Evolutionary conservation across 2,329 filamentous ascomycete species (phyloP).

Genomic region (Samsoniella hepiali): DNA sequence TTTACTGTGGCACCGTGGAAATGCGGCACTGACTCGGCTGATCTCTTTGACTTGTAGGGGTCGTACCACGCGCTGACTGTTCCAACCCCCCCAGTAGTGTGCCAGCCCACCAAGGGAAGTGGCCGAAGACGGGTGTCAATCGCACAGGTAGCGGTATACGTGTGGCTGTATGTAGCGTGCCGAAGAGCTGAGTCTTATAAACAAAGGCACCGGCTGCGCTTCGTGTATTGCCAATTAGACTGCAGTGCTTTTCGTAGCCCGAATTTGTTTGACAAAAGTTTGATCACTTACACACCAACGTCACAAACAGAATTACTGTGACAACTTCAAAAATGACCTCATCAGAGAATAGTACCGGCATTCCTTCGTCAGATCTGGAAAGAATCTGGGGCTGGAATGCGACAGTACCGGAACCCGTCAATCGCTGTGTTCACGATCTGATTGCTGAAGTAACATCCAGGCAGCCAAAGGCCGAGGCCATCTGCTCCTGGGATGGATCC

Average conservation of each 20-base stretch:
- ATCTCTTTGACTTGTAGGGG: neutral
- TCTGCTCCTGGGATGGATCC: slow-evolving; percentile 43
- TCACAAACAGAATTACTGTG: neutral
- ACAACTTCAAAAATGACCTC: neutral
- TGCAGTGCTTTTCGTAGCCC: neutral
- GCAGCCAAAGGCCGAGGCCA: slow-evolving; percentile 33
- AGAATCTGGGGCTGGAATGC: slow-evolving; percentile 19
- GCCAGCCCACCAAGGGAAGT: neutral
- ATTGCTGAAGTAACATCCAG: slow-evolving; percentile 34
- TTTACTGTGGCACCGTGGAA: neutral
- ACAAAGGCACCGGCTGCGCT: neutral
- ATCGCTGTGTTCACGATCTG: slow-evolving; percentile 39
- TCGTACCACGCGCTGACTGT: neutral
- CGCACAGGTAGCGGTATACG: neutral
- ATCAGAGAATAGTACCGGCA: neutral
- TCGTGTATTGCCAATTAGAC: neutral
- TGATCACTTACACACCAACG: neutral
- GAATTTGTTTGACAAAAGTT: neutral
- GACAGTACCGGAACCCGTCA: slow-evolving; percentile 18
- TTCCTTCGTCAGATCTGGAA: neutral
- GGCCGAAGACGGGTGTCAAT: neutral
- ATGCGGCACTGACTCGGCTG: neutral
- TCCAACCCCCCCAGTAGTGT: neutral
- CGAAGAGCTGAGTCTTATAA: neutral
- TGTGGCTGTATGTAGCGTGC: neutral